Base-by-base conservation (phyloP, 2,329 filamentous ascomycete species). In the Beauveria rudraprayagi region DNA sequence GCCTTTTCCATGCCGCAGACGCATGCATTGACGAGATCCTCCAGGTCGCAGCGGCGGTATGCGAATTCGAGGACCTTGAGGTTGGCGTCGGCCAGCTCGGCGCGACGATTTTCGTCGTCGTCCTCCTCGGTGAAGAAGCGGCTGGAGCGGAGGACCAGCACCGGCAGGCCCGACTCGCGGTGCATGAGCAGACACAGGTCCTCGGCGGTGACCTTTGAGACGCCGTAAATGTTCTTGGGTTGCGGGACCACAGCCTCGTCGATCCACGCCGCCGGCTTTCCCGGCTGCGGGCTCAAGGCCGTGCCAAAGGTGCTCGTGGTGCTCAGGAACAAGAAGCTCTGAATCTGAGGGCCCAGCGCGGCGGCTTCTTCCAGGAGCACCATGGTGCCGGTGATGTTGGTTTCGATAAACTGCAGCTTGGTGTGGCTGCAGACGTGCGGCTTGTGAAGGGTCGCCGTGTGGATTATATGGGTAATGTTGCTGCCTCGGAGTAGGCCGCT, bases 121-220 rank as follows among this genome's bases (percentile, higher is more conserved):
- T 80, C 78, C 19, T 71, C 70, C 65, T 80, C 78, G 0, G 77
- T 76, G 63, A 80, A 80, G 71, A 81, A 81, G 50, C 78, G 75
- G 54, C 73, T 76, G 3, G 75, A 76, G 17, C 78, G 74, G 11
- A 81, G 70, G 5, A 80, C 70, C 0, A 81, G 41, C 0, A 76
- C 68, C 0, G 78, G 77, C 64, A 81, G 65, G 1, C 65, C 63
- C 1, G 70, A 71, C 58, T 78, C 71, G 9, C 66, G 65, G 52
- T 78, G 74, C 1, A 77, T 62, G 6, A 81, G 70, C 14, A 68
- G 70, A 65, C 78, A 80, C 34, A 81, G 61, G 57, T 80, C 77
- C 63, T 81, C 79, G 3, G 79, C 79, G 1, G 77, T 76, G n/a
- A 73, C 70, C 55, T 81, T 81, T 22, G 78, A 80, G 4, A 73